Evolutionary conservation across 208 protist genomes (phyloP), one percentile per base, ranked within the genome.

Genomic region (Wallacemonas rigidus): DNA sequence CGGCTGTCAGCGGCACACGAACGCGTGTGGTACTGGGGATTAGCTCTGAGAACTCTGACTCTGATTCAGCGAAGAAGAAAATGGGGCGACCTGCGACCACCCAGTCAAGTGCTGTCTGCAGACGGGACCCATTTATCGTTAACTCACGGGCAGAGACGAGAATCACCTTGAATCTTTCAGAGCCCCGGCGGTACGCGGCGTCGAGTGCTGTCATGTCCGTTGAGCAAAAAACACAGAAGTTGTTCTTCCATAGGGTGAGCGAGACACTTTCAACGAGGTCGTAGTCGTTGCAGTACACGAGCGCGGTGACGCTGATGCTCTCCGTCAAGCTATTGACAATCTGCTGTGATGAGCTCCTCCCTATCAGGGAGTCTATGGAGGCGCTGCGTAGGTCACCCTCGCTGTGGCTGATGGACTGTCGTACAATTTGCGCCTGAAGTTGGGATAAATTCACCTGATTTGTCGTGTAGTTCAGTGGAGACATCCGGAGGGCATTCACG

Each of bases 111-210:
- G 76, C 82, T 3, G 70, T 73, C 40, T 77, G 17, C 38, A 89
- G 47, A 38, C 61, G 75, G 15, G 61, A 48, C 44, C 71, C 70
- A 9, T 83, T 72, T n/a, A 74, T 69, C 3, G 54, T 47, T 2
- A 90, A 57, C 43, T 94, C 89, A 6, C 75, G 74, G 0, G 81
- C 85, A 67, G 89, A 75, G 26, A 94, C 69, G 5, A 94, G 76
- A 55, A 94, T 82, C 14, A 92, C 80, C 69, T 90, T 91, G 69
- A 80, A 89, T 9, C 81, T 73, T 48, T 88, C 82, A 5, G 82
- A 86, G 7, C 82, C 80, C 54, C 71, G 77, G 54, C 73, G 72
- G 71, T 84, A 89, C 26, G 77, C 77, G 26, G 17, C 69, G 64
- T 92, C 79, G 2, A 94, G 69, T 9, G 75, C 60, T 2, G 62